Evolutionary conservation across 495 filamentous ascomycete species (phyloP).

Genomic region (Aspergillus ostianus): DNA sequence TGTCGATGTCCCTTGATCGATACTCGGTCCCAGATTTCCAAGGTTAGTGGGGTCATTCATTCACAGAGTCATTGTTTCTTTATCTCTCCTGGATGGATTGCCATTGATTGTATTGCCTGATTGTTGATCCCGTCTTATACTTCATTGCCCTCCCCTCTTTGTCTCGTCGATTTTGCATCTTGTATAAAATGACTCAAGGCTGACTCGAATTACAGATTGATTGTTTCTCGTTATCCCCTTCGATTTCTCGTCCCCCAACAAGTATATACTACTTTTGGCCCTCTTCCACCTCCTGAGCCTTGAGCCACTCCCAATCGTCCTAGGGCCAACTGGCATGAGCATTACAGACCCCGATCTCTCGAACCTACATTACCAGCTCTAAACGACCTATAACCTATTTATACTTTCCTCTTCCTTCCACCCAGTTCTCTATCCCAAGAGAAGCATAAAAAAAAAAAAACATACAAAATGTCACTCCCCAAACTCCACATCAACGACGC

Average conservation of each 20-base stretch:
- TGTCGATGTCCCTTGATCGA: too few relatives aligned
- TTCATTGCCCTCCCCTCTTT: background rate
- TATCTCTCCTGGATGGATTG: background rate
- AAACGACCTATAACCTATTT: background rate
- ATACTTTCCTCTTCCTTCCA: too few relatives aligned
- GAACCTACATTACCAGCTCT: background rate
- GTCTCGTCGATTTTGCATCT: background rate
- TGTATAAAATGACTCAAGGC: background rate
- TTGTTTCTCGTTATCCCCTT: background rate
- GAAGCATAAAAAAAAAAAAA: background rate
- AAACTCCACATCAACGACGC: conserved; percentile 20
- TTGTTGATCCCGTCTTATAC: background rate
- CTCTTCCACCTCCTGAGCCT: background rate
- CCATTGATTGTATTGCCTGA: background rate
- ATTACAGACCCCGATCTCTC: background rate
- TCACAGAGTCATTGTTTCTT: background rate
- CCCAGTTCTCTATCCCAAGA: background rate
- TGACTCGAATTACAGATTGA: background rate
- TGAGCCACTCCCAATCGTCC: background rate
- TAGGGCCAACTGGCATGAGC: background rate
- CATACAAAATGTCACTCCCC: conserved; percentile 22
- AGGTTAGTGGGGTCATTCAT: background rate
- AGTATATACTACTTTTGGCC: too few relatives aligned
- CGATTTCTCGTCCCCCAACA: too few relatives aligned
- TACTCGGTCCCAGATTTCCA: background rate